Evolutionary conservation across 139 green algal genomes (phyloP).

Genomic region (Eudorina sp.): DNA sequence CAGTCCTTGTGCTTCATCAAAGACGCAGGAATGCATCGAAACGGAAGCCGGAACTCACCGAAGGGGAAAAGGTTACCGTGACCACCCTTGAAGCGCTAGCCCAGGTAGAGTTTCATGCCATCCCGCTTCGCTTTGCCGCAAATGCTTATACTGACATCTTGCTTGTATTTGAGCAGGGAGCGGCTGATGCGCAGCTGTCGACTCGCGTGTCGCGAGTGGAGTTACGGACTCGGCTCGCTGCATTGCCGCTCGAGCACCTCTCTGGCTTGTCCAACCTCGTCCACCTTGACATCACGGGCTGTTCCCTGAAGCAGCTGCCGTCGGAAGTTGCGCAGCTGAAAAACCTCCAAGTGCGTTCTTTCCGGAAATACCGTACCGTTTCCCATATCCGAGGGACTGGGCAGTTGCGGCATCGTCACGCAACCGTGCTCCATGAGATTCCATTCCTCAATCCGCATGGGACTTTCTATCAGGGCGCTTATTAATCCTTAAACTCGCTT

Average conservation of each 20-base stretch:
- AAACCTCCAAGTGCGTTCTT: background rate
- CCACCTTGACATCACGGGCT: background rate
- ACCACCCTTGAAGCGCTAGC: background rate
- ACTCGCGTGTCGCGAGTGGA: conserved; percentile 1
- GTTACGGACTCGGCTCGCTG: background rate
- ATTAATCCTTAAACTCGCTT: no score
- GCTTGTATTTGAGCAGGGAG: background rate
- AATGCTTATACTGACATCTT: no score
- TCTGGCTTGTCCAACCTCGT: background rate
- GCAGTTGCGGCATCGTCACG: no score
- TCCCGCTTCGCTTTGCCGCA: no score
- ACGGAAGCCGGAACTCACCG: background rate
- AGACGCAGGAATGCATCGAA: background rate
- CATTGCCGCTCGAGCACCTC: background rate
- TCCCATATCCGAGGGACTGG: no score
- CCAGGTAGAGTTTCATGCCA: background rate
- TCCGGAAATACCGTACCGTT: no score
- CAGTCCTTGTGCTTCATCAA: background rate
- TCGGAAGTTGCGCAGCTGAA: background rate
- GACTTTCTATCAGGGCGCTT: no score
- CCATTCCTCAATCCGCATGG: no score
- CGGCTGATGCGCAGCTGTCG: background rate
- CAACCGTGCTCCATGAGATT: no score
- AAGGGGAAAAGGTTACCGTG: background rate
- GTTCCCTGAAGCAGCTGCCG: background rate